Base-by-base conservation (phyloP, 2,329 filamentous ascomycete genomes). In the Talaromyces rugulosus region DNA sequence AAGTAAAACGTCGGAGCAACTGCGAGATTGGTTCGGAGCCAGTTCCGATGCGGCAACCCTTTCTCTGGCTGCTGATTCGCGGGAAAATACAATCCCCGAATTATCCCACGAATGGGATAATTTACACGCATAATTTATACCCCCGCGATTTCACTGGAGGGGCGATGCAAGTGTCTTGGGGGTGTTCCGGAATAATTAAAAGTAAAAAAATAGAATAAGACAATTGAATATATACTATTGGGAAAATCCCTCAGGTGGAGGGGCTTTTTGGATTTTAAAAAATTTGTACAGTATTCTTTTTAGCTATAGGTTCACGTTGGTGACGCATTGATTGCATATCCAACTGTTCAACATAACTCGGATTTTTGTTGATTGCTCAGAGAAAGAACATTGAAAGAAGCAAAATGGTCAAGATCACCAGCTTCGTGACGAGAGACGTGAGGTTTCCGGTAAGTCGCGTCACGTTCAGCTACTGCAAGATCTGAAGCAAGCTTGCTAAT, bases 401-500 rank as follows among this genome's bases (percentile, higher is more conserved):
- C 50, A 71, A 51, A 57, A 79, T 79, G 77, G 77, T 91, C 70
- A 90, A 86, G 62, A 90, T 92, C 72, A 91, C 87, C 60, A 85
- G 87, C 65, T 91, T 87, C 81, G 81, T 79, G 67, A 89, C 88
- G 63, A 83, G 87, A 72, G 89, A 92, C 79, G 88, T 92, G 74
- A 86, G 89, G 68, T 92, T 92, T 74, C 89, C 89, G 51, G 79
- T 80, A 77, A 63, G 75, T 59, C n/a, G 23, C 23, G 3, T 4
- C 23, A 47, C 3, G 3, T 47, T 14, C 5, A 47, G 18, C 44
- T n/a, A 50, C 18, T 36, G n/a, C 34, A 36, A 27, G 2, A 16
- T 36, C 50, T 16, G 34, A 12, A 33, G 42, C n/a, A 28, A 59
- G 18, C 54, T 12, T 33, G 18, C 51, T 60, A 30, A 53, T 28